Percentiles rank a stretch among this genome's conserved stretches.
These are phyloP conservation scores for Fusarium pseudoanthophilum DNA, from an alignment of 2,329 filamentous ascomycete genomes.

Conservation along the genomic window DNA sequence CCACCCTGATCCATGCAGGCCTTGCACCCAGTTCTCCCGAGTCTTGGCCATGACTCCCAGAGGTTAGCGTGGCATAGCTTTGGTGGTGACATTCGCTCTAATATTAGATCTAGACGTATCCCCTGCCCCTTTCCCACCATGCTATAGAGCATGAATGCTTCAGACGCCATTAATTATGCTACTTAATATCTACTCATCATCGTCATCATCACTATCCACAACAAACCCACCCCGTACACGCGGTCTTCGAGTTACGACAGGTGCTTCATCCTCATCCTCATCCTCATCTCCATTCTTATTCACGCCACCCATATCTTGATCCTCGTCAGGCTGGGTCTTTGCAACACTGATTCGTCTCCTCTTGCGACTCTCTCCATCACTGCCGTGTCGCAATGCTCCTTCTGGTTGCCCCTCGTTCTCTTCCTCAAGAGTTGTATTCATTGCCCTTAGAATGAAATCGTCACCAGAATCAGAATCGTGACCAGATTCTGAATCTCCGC, in stretches of 20 bases:
- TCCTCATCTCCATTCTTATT: slow-evolving; percentile 48
- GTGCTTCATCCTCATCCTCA: slow-evolving; percentile 45
- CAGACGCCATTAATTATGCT: slow-evolving; percentile 25
- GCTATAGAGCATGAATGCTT: background rate
- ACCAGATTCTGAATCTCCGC: slow-evolving; percentile 21
- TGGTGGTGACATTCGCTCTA: slow-evolving; percentile 14
- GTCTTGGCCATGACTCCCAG: background rate
- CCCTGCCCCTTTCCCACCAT: background rate
- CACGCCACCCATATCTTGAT: slow-evolving; percentile 31
- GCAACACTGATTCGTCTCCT: slow-evolving; percentile 49
- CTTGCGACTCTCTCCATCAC: slow-evolving; percentile 52
- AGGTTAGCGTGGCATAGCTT: background rate
- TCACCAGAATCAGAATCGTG: slow-evolving; percentile 42
- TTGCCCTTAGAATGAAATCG: slow-evolving; percentile 37
- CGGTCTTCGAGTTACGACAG: slow-evolving; percentile 51
- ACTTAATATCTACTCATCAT: slow-evolving; percentile 56
- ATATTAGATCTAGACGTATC: slow-evolving; percentile 5
- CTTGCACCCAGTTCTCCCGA: background rate
- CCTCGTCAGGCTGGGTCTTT: slow-evolving; percentile 22
- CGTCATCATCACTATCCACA: slow-evolving; percentile 63
- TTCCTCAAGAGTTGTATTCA: slow-evolving; percentile 40
- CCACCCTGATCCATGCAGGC: background rate
- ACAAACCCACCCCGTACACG: slow-evolving; percentile 65
- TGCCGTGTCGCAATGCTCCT: slow-evolving; percentile 46
- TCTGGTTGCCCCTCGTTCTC: slow-evolving; percentile 40